Evolutionary conservation across 805 yeast species (phyloP), one percentile per base, ranked within the genome.

Genomic region (Maudiozyma bulderi): DNA sequence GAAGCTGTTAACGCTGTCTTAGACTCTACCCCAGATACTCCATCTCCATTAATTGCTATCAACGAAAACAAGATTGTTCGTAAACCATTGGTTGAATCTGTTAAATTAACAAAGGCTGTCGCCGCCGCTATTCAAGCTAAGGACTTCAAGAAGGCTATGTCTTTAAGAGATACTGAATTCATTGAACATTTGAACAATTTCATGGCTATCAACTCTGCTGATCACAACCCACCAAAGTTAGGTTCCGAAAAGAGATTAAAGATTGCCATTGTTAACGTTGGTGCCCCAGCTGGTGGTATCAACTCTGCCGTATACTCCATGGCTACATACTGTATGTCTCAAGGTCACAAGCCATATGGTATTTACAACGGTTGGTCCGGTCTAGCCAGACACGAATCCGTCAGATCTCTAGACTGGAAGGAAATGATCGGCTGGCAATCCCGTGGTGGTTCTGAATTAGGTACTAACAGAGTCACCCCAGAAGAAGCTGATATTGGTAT

Each of bases 241-340:
- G 80, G 84, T 5, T 66, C 60, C 15, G 73, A 65, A 4, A 67
- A 81, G 58, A 73, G 81, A 55, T 69, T 80, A 58, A 81, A 76
- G 55, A 78, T 83, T 53, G 91, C 86, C 44, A 76, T 84, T 42
- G 73, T 84, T 47, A 83, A 84, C 56, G 82, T 84, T 52, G 93
- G 93, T 57, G 91, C 93, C 3, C 84, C 93, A 34, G 81, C 88
- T 20, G 83, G 85, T 55, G 90, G 86, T 51, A 74, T 85, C 71
- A 85, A 85, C 65, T 77, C 86, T 43, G 84, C 89, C n/a, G 82
- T 82, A 4, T 73, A 83, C 55, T 84, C 91, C 2, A 80, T 81
- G 64, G 85, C 89, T 1, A 74, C 81, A 9, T 84, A 80, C 67
- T 82, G 88, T 72, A 68, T 85, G 71, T 82, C 89, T 32, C 75